Percentiles rank a stretch among this genome's conserved stretches.
Evolutionary conservation across 768 basidiomycete genomes (phyloP).

Genomic region (Tulasnella sp.): DNA sequence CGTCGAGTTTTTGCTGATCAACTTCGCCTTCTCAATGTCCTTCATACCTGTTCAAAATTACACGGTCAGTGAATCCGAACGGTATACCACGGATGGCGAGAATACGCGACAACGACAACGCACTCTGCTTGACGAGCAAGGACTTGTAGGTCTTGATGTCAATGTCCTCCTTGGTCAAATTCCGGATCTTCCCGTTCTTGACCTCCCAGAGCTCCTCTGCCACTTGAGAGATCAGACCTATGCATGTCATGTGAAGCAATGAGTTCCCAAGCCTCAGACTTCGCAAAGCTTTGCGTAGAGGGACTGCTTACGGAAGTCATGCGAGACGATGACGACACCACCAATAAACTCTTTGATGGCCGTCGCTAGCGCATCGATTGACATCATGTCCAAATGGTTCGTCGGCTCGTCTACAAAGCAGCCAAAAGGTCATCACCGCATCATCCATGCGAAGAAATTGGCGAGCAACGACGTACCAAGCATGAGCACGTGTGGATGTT

Average conservation of each 20-base stretch:
- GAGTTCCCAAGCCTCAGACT: neutral
- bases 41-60: constrained; percentile 45
- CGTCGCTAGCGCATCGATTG: constrained; percentile 88
- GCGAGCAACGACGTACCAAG: constrained; percentile 43
- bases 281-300: neutral
- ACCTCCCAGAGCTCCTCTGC: constrained; percentile 99
- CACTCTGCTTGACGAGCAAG: constrained; percentile 69
- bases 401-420: constrained; percentile 70
- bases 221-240: constrained; percentile 91
- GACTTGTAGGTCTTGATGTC: constrained; percentile 91
- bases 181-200: constrained; percentile 83
- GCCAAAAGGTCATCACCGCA: constrained; percentile 12
- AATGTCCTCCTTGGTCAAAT: constrained; percentile 73
- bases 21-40: constrained; percentile 86
- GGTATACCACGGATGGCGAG: neutral
- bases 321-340: constrained; percentile 98
- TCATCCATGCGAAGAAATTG: constrained; percentile 14
- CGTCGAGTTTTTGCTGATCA: constrained; percentile 71
- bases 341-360: constrained; percentile 98
- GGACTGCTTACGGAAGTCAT: constrained; percentile 82
- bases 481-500: constrained; percentile 89
- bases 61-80: too few relatives aligned
- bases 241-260: neutral
- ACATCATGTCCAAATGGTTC: constrained; percentile 96
- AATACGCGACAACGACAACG: constrained; percentile 24